Conservation (phyloP, 148 eudicot genomes). For the Cornus controversa region DNA sequence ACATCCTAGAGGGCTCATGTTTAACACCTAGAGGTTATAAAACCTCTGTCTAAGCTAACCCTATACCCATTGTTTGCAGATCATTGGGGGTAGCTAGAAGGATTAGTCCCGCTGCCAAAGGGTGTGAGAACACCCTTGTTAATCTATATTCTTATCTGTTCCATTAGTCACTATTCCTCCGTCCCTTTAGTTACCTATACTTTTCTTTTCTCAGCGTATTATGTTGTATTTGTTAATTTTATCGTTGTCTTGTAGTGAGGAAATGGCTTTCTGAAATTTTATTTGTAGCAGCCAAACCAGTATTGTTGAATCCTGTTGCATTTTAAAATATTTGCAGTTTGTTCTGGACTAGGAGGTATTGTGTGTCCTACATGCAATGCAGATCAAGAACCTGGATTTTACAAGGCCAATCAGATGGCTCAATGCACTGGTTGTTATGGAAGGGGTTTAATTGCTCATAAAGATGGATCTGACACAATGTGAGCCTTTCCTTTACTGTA, state of each 20-base stretch:
- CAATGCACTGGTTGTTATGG: slow-evolving; percentile 77
- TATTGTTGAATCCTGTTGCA: slow-evolving; percentile 17
- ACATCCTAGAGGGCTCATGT: no score
- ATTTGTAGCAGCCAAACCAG: background rate
- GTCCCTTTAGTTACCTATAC: background rate
- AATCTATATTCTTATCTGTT: background rate
- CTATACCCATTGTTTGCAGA: no score
- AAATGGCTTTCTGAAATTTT: background rate
- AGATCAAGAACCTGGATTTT: slow-evolving; percentile 80
- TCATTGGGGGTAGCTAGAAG: no score
- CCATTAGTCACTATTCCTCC: background rate
- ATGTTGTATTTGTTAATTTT: background rate
- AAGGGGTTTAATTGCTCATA: slow-evolving; percentile 93
- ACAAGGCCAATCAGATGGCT: slow-evolving; percentile 72
- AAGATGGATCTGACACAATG: slow-evolving; percentile 95
- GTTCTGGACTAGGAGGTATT: slow-evolving; percentile 73
- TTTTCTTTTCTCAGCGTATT: background rate
- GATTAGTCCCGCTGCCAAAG: no score
- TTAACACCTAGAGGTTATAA: no score
- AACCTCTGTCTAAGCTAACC: no score
- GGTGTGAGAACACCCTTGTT: no score
- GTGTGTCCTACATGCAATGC: slow-evolving; percentile 81
- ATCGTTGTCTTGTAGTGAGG: background rate
- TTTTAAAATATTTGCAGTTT: slow-evolving; percentile 39
- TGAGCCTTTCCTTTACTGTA: slow-evolving; percentile 29